These are phyloP conservation scores for Sodiomyces alkalinus DNA, from an alignment of 2,329 filamentous ascomycete species.

Conservation along the genomic window DNA sequence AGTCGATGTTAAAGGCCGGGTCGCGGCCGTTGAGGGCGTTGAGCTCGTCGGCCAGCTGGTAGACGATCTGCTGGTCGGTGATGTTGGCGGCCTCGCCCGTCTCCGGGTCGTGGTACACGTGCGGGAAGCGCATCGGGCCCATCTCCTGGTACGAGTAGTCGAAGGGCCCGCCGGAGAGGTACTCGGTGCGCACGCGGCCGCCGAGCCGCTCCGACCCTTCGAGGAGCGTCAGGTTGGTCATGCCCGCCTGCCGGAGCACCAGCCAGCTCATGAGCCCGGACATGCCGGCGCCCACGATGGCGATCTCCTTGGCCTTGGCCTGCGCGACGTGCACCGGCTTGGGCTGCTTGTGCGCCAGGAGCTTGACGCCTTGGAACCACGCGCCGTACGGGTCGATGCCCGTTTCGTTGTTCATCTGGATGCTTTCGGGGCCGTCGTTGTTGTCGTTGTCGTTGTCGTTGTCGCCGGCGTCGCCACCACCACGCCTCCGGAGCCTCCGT, in stretches of 20 bases:
- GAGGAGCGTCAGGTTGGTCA: slow-evolving; percentile 45
- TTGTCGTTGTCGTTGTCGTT: no score
- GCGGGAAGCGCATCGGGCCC: slow-evolving; percentile 51
- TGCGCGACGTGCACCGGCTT: slow-evolving; percentile 32
- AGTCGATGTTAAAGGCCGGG: slow-evolving; percentile 34
- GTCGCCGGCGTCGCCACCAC: no score
- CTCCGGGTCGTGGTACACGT: slow-evolving; percentile 30
- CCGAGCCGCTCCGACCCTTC: slow-evolving; percentile 46
- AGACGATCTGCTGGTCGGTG: slow-evolving; percentile 48
- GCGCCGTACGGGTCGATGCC: slow-evolving; percentile 34
- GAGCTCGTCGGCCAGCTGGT: slow-evolving; percentile 43
- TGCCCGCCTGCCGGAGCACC: slow-evolving; percentile 32
- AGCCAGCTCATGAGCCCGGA: slow-evolving; percentile 45
- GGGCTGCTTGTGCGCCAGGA: slow-evolving; percentile 39
- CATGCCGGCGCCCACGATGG: slow-evolving; percentile 54
- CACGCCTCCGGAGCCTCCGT: slow-evolving; percentile 9
- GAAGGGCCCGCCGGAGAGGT: slow-evolving; percentile 40
- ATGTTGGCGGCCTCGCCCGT: slow-evolving; percentile 42
- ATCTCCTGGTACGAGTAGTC: slow-evolving; percentile 54
- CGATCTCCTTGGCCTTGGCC: slow-evolving; percentile 42
- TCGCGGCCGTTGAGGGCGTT: slow-evolving; percentile 42
- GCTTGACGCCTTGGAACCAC: slow-evolving; percentile 53
- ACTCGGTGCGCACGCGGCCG: slow-evolving; percentile 48
- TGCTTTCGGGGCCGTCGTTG: slow-evolving; percentile 8
- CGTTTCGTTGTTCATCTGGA: slow-evolving; percentile 34